Percentiles rank a stretch among this genome's conserved stretches.
phyloP scores from a whole-genome alignment of 495 filamentous ascomycete genomes.

The Pyrenopolyporus hunteri region DNA sequence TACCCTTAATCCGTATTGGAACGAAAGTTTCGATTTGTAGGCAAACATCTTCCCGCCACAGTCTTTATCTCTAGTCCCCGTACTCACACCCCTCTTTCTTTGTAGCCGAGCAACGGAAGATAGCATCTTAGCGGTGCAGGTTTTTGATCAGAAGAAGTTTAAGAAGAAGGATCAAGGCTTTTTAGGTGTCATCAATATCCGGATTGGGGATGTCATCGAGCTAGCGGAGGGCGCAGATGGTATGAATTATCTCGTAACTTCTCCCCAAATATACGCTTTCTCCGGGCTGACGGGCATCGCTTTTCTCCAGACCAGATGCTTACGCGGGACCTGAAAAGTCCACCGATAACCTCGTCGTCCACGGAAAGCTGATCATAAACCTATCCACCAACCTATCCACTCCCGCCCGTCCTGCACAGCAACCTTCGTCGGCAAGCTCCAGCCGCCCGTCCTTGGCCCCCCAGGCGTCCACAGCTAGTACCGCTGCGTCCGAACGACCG shows the following conservation, averaged over 20 bases:
- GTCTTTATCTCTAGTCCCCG: conserved; percentile 10
- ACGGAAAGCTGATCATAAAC: conserved; percentile 96
- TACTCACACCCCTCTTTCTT: conserved; percentile 41
- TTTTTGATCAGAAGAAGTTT: conserved; percentile 99
- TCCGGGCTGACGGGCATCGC: conserved; percentile 24
- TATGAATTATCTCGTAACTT: conserved; percentile 51
- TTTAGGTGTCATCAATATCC: conserved; percentile 95
- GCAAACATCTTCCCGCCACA: conserved; percentile 30
- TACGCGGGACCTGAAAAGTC: conserved; percentile 98
- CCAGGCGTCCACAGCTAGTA: conserved; percentile 45
- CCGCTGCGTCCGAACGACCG: conserved; percentile 46
- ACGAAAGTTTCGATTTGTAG: conserved; percentile 97
- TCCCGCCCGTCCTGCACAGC: conserved; percentile 43
- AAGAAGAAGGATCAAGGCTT: conserved; percentile 99
- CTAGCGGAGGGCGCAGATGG: conserved; percentile 88
- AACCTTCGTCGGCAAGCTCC: conserved; percentile 43
- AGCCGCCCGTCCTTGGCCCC: conserved; percentile 52
- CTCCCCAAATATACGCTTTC: background rate
- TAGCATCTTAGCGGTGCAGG: conserved; percentile 95
- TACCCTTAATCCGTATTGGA: conserved; percentile 98
- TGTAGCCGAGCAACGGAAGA: conserved; percentile 84
- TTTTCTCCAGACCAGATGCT: conserved; percentile 76
- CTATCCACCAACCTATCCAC: conserved; percentile 81
- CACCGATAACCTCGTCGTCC: conserved; percentile 95
- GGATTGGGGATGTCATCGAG: conserved; percentile 91